phyloP scores from a whole-genome alignment of 139 green algal species.

The Chlorella sp. region DNA sequence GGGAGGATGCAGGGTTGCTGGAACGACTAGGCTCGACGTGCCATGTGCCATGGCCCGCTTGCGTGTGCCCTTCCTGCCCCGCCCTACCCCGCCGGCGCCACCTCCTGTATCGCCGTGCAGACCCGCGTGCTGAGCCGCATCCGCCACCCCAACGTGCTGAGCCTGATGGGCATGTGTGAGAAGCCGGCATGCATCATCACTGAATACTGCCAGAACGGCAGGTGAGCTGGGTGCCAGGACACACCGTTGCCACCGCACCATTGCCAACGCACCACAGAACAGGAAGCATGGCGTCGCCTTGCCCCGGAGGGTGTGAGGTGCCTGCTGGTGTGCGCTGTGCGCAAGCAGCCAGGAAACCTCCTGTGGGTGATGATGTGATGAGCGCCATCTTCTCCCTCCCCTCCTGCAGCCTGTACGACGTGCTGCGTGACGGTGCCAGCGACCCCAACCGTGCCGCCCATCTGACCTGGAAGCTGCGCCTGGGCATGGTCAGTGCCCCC shows the following conservation, averaged over 20 bases:
- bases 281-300: no score
- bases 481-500: background rate
- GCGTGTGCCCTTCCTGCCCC: no score
- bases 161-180: background rate
- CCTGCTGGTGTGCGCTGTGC: no score
- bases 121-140: background rate
- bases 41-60: no score
- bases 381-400: background rate
- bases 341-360: no score
- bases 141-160: conserved; percentile 3
- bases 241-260: no score
- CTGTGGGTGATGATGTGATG: no score
- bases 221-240: background rate
- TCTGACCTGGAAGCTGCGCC: background rate
- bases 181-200: background rate
- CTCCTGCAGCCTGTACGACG: background rate
- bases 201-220: background rate
- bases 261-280: no score
- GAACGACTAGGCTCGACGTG: no score
- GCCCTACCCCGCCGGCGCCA: no score
- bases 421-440: background rate
- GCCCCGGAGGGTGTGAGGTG: no score
- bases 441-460: background rate
- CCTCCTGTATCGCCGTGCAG: background rate
- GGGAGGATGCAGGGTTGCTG: no score